Percentiles rank a stretch among this genome's conserved stretches.
Conservation (phyloP, 208 protist genomes). For the Endotrypanum monterogeii region DNA sequence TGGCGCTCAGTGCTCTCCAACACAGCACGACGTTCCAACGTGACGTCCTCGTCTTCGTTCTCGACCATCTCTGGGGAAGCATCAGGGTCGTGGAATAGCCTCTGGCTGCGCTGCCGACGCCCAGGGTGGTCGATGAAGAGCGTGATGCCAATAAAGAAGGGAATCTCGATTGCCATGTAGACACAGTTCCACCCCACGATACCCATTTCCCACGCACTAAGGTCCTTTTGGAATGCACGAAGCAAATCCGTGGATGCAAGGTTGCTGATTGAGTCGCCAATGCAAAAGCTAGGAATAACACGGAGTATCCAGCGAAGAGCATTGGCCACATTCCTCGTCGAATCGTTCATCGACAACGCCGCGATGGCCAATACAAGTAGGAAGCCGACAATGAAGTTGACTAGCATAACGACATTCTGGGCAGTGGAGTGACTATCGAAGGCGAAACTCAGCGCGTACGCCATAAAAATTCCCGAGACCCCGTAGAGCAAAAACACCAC, state of each 20-base stretch:
- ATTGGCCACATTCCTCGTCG: conserved; percentile 12
- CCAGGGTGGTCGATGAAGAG: conserved; percentile 44
- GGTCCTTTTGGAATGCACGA: not conserved
- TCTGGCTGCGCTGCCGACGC: conserved; percentile 27
- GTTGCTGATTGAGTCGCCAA: conserved; percentile 56
- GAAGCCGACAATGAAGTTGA: conserved; percentile 52
- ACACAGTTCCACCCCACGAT: conserved; percentile 28
- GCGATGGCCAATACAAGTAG: conserved; percentile 39
- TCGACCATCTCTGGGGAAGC: conserved; percentile 29
- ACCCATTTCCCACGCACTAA: conserved; percentile 24
- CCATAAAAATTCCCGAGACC: conserved; percentile 16
- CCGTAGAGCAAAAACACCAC: conserved; percentile 45
- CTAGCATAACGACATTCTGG: conserved; percentile 38
- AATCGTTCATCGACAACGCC: not conserved
- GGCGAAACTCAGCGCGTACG: conserved; percentile 49
- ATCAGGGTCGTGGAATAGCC: conserved; percentile 37
- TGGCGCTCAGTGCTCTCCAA: conserved; percentile 8
- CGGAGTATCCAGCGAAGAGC: conserved; percentile 41
- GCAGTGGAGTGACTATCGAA: conserved; percentile 46
- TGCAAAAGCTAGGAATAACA: conserved; percentile 45
- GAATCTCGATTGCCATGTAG: conserved; percentile 55
- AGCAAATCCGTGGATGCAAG: conserved; percentile 23
- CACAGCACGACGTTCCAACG: conserved; percentile 32
- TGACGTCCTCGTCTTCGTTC: conserved; percentile 48
- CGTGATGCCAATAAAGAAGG: conserved; percentile 33